These are phyloP conservation scores for Xylaria sp. DNA, from an alignment of 2,329 filamentous ascomycete species.

Conservation along the genomic window DNA sequence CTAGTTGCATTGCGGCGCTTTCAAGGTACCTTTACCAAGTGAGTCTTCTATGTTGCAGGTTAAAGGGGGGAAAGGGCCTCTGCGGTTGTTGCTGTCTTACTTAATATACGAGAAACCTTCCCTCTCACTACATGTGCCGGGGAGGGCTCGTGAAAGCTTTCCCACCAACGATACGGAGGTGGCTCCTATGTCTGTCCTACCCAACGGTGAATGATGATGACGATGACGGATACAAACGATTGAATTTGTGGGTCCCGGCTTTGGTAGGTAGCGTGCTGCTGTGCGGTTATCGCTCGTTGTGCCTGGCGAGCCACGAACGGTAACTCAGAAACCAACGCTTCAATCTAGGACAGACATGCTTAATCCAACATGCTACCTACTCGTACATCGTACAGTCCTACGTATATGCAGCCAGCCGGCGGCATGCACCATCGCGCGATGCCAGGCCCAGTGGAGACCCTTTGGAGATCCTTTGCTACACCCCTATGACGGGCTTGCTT, in stretches of 20 bases:
- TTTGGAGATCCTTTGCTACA: background rate
- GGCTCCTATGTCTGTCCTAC: constrained; percentile 19
- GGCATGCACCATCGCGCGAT: constrained; percentile 22
- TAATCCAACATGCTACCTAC: background rate
- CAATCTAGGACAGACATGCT: constrained; percentile 1
- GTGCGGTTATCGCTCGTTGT: background rate
- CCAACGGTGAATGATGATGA: constrained; percentile 6
- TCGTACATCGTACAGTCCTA: background rate
- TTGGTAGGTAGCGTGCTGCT: constrained; percentile 29
- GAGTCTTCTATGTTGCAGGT: constrained; percentile 6
- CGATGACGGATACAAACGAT: constrained; percentile 20
- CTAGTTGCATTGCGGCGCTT: constrained; percentile 10
- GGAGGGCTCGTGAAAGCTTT: constrained; percentile 28
- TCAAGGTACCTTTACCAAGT: background rate
- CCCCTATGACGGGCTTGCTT: background rate
- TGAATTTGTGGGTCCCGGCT: constrained; percentile 36
- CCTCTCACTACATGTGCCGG: constrained; percentile 16
- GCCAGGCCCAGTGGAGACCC: constrained; percentile 13
- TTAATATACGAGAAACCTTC: constrained; percentile 14
- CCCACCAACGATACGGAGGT: constrained; percentile 29
- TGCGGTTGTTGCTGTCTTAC: constrained; percentile 12
- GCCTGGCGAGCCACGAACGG: constrained; percentile 26
- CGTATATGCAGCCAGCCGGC: constrained; percentile 2
- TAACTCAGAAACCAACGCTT: constrained; percentile 7
- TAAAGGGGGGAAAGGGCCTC: background rate